phyloP scores from a whole-genome alignment of 1,139 yeast species.

The Yamadazyma songkhlaensis region DNA sequence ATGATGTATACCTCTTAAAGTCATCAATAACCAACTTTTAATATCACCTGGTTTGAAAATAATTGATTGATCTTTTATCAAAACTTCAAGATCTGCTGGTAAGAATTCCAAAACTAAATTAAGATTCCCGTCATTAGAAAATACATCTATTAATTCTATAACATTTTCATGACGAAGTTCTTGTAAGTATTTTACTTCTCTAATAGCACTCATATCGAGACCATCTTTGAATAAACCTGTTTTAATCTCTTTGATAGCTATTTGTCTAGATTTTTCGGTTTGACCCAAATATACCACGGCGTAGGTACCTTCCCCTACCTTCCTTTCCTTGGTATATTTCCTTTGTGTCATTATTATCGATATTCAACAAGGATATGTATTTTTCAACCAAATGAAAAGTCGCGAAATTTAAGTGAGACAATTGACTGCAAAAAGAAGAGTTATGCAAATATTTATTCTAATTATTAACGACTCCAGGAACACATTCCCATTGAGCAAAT shows the following conservation, averaged over 20 bases:
- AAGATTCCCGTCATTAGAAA: constrained; percentile 53
- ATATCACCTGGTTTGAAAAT: constrained; percentile 85
- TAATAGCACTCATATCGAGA: constrained; percentile 91
- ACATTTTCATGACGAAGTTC: constrained; percentile 82
- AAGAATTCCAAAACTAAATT: constrained; percentile 87
- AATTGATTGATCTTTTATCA: constrained; percentile 75
- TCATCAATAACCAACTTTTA: constrained; percentile 93
- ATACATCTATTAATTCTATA: constrained; percentile 85
- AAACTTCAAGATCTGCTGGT: constrained; percentile 87
- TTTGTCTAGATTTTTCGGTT: constrained; percentile 51
- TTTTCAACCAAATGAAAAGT: not conserved
- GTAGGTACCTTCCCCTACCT: constrained; percentile 98
- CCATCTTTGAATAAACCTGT: constrained; percentile 96
- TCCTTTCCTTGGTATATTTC: constrained; percentile 56
- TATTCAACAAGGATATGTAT: not conserved
- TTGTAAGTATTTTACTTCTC: constrained; percentile 92
- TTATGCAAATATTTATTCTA: not conserved
- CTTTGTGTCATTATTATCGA: constrained; percentile 1
- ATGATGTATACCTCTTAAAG: constrained; percentile 89
- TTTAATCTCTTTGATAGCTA: constrained; percentile 95
- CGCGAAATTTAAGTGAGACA: not conserved
- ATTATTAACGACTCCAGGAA: constrained; percentile 19
- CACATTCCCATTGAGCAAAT: constrained; percentile 87
- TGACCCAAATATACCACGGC: constrained; percentile 94
- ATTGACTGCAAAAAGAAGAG: not conserved